A percentile compares a stretch with the other conserved stretches of the same genome.
Evolutionary conservation across 2,329 filamentous ascomycete genomes (phyloP).

Genomic region (Aspergillus thermomutatus): DNA sequence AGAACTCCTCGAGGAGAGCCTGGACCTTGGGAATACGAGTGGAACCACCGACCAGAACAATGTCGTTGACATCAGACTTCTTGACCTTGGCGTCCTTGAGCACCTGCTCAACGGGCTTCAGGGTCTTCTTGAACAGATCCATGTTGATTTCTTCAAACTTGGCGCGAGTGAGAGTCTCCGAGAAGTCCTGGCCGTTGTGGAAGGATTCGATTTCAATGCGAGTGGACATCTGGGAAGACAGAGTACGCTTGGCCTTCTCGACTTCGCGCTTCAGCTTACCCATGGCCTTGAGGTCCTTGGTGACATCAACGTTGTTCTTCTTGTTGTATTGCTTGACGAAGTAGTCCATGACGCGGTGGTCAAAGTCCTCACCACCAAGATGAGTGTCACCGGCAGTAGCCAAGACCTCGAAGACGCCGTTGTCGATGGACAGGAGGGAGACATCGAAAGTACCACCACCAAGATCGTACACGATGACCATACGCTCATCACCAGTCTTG

Average conservation of each 20-base stretch:
- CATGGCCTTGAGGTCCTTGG: constrained; percentile 96
- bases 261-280: constrained; percentile 99
- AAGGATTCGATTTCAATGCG: constrained; percentile 97
- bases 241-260: constrained; percentile 98
- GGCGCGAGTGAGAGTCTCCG: constrained; percentile 94
- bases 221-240: constrained; percentile 89
- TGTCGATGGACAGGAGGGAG: constrained; percentile 84
- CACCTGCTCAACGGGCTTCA: constrained; percentile 98
- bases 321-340: constrained; percentile 99
- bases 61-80: constrained; percentile 93
- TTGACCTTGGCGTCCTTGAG: constrained; percentile 97
- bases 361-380: constrained; percentile 97
- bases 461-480: constrained; percentile 91
- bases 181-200: constrained; percentile 96
- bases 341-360: constrained; percentile 95
- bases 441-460: constrained; percentile 96
- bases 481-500: constrained; percentile 77
- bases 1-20: constrained; percentile 91
- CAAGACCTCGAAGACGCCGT: constrained; percentile 91
- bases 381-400: constrained; percentile 96
- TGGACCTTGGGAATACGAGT: constrained; percentile 99
- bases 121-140: constrained; percentile 98
- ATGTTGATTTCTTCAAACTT: constrained; percentile 99
- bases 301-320: constrained; percentile 89
- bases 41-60: constrained; percentile 96